A percentile compares a stretch with the other conserved stretches of the same genome.
These are phyloP conservation scores for Cyberlindnera veronae DNA, from an alignment of 805 yeast genomes.

Conservation along the genomic window DNA sequence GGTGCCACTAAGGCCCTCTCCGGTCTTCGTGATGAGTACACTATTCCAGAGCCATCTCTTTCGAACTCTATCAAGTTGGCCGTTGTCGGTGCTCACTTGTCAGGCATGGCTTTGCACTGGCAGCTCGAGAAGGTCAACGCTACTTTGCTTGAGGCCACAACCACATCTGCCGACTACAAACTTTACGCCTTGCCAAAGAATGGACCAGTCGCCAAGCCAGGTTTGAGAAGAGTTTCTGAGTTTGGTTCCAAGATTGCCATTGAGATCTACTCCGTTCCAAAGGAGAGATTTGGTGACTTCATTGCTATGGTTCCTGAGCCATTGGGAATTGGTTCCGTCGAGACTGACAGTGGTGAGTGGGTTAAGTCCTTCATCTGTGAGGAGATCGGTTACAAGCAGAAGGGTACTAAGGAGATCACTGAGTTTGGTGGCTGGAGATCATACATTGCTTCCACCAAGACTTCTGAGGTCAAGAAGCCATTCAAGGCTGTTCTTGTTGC, in stretches of 20 bases:
- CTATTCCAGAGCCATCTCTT: conserved; percentile 41
- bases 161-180: conserved; percentile 67
- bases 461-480: conserved; percentile 43
- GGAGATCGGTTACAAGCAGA: conserved; percentile 72
- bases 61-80: conserved; percentile 50
- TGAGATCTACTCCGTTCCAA: conserved; percentile 83
- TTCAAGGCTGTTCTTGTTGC: conserved; percentile 88
- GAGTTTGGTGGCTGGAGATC: conserved; percentile 83
- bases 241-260: conserved; percentile 61
- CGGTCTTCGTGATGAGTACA: conserved; percentile 41
- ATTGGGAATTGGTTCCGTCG: conserved; percentile 90
- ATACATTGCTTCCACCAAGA: conserved; percentile 42
- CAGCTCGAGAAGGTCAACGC: conserved; percentile 86
- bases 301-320: conserved; percentile 91
- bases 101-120: conserved; percentile 90
- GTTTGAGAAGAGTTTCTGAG: conserved; percentile 57
- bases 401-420: conserved; percentile 81
- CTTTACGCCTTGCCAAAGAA: conserved; percentile 77
- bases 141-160: conserved; percentile 56
- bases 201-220: conserved; percentile 89
- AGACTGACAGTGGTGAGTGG: conserved; percentile 74
- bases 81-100: conserved; percentile 94
- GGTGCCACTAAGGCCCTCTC: conserved; percentile 46
- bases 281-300: conserved; percentile 74
- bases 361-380: conserved; percentile 95